Percentiles rank a stretch among this genome's conserved stretches.
phyloP scores from a whole-genome alignment of 805 yeast species.

The Tetrapisispora taiwanensis region DNA sequence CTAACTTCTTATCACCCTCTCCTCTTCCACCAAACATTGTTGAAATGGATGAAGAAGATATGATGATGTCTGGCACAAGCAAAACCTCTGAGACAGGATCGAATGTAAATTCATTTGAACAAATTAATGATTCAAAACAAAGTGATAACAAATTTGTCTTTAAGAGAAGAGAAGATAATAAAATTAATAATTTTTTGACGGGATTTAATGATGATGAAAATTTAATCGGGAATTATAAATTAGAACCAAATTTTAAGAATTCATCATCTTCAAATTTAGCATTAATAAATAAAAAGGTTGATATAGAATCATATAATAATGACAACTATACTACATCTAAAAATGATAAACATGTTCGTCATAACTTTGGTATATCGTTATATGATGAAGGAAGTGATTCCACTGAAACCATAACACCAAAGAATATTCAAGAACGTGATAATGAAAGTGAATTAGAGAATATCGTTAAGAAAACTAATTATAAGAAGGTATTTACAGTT shows the following conservation, averaged over 20 bases:
- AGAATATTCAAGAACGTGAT: not conserved
- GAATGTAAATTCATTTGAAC: too few species aligned
- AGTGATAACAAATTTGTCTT: too few species aligned
- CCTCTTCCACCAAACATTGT: not conserved
- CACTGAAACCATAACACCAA: not conserved
- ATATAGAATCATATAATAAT: too few species aligned
- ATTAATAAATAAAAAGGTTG: not conserved
- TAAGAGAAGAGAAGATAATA: not conserved
- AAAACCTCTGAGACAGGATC: not conserved
- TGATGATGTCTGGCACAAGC: conserved; percentile 20
- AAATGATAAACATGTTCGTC: too few species aligned
- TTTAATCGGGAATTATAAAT: not conserved
- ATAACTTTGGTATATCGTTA: conserved; percentile 1
- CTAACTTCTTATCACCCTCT: conserved; percentile 1
- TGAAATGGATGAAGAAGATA: conserved; percentile 24
- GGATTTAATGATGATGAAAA: not conserved
- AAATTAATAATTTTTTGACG: not conserved
- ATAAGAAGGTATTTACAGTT: conserved; percentile 24
- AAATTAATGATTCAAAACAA: too few species aligned
- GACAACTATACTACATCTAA: not conserved
- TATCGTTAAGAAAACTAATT: conserved; percentile 4
- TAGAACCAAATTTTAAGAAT: not conserved
- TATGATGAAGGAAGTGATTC: conserved; percentile 1
- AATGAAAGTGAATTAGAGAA: not conserved
- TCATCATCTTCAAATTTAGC: not conserved